Percentiles rank a stretch among this genome's conserved stretches.
Conservation (phyloP, 2,329 filamentous ascomycete species). For the Pseudogymnoascus sp. region DNA sequence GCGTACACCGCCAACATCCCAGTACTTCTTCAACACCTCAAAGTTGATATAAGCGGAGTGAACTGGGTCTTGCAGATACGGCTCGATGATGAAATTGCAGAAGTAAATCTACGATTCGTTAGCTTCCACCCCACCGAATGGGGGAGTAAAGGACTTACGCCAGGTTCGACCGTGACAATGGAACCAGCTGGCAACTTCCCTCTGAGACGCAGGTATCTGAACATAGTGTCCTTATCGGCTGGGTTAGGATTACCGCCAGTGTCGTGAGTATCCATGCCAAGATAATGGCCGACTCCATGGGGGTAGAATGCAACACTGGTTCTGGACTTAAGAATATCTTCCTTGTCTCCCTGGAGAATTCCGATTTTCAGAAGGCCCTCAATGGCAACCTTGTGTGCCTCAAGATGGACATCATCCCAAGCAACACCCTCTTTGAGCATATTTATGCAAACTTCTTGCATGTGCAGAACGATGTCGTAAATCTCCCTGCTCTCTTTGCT, state of each 20-base stretch:
- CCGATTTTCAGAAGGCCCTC: conserved; percentile 69
- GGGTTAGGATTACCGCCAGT: conserved; percentile 73
- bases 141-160: conserved; percentile 45
- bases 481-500: conserved; percentile 63
- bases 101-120: conserved; percentile 64
- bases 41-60: conserved; percentile 72
- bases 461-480: conserved; percentile 76
- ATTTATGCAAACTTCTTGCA: conserved; percentile 74
- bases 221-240: conserved; percentile 73
- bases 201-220: conserved; percentile 76
- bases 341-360: conserved; percentile 59
- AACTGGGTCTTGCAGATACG: conserved; percentile 65
- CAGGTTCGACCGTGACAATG: conserved; percentile 92
- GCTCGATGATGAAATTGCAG: conserved; percentile 78
- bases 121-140: neutral
- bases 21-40: conserved; percentile 67
- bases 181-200: conserved; percentile 67
- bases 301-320: conserved; percentile 90
- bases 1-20: conserved; percentile 69
- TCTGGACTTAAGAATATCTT: conserved; percentile 68
- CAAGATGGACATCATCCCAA: conserved; percentile 76
- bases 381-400: conserved; percentile 76
- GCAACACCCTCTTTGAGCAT: conserved; percentile 65
- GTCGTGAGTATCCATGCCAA: conserved; percentile 91
- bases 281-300: conserved; percentile 82